Base-by-base conservation (phyloP, 768 basidiomycete genomes). In the Cantharellus anzutake region DNA sequence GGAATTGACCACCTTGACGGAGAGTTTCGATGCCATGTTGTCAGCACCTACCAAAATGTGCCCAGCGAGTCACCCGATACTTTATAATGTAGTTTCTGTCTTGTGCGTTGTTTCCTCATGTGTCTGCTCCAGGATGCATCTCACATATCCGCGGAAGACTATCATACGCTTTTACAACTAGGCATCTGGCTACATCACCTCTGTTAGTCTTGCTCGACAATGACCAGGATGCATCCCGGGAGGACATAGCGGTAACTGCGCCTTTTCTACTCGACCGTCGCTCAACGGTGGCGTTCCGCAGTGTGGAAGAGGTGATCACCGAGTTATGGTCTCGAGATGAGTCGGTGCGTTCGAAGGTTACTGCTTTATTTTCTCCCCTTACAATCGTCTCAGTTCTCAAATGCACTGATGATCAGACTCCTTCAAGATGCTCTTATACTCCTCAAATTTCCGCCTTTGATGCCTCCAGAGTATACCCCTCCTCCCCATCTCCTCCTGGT, bases 11-110 rank as follows among this genome's bases (percentile, higher is more conserved):
- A 7, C 52, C 11, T 37, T 55, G 7, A 7, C 35, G 11, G 11
- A 11, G 52, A 48, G 11, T 1, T 48, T 48, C 44, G 29, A 48
- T 11, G 44, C 44, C 29, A 48, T 29, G 29, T 48, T 11, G 11
- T 1, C 44, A 48, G 44, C 11, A 29, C 44, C 44, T 11, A 48
- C 44, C 52, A 37, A 11, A 11, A 34, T 79, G 20, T 29, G 20
- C 20, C 20, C 20, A 29, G 20, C 20, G 20, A 29, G 20, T 29
- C n/a, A n/a, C n/a, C n/a, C n/a, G n/a, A 29, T 2, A 73, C 71
- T 82, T 2, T 87, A 84, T 65, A 92, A 91, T 61, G 70, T 86
- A 38, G 76, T 76, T 42, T 79, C 80, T 4, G 69, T 87, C 35
- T 75, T 77, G 88, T 89, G 66, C 51, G 85, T 74, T 38, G 16